phyloP scores from a whole-genome alignment of 2,329 filamentous ascomycete genomes.

The Pseudogymnoascus sp. region DNA sequence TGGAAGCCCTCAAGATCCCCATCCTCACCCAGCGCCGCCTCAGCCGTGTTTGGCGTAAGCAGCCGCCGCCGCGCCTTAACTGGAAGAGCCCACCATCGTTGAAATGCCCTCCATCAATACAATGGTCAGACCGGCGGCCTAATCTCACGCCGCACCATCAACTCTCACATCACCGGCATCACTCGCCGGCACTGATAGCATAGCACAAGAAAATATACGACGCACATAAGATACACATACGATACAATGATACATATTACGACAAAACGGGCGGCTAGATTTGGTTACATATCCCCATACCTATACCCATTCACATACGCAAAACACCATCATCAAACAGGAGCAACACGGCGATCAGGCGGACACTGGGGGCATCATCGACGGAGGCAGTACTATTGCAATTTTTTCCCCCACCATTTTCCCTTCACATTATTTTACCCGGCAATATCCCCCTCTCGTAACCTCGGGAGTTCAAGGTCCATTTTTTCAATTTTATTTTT shows the following conservation, averaged over 20 bases:
- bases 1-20: constrained; percentile 1
- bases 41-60: not conserved
- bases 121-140: not conserved
- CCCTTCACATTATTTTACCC: not conserved
- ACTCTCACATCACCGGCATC: not conserved
- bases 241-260: not conserved
- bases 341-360: not conserved
- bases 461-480: not conserved
- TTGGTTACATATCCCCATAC: not conserved
- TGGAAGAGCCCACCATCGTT: not conserved
- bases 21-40: not conserved
- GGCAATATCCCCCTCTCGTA: not conserved
- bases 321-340: not conserved
- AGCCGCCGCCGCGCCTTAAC: not conserved
- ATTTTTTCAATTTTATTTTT: not conserved
- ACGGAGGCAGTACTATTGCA: not conserved
- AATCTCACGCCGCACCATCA: not conserved
- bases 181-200: not conserved
- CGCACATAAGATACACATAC: not conserved
- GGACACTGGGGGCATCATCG: not conserved
- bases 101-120: not conserved
- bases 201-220: not conserved
- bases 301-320: constrained; percentile 2
- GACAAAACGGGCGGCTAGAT: not conserved
- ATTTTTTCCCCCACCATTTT: not conserved